Evolutionary conservation across 768 basidiomycete species (phyloP).

Genomic region (Pleurotus giganteus): DNA sequence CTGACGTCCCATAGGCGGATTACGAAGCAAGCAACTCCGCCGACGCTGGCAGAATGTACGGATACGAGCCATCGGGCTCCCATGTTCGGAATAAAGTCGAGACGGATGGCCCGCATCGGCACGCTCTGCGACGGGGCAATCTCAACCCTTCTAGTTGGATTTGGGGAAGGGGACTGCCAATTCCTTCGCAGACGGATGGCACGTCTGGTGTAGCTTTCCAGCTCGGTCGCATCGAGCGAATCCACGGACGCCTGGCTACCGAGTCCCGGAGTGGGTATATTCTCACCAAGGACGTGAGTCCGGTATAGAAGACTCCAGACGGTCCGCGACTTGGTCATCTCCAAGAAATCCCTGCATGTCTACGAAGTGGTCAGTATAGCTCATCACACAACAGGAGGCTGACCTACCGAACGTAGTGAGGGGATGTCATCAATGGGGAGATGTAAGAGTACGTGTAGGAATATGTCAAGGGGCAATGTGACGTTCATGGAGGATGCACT

Average conservation of each 20-base stretch:
- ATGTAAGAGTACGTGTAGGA: slow-evolving; percentile 39
- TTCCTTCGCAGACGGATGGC: slow-evolving; percentile 43
- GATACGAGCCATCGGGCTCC: slow-evolving; percentile 47
- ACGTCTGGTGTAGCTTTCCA: slow-evolving; percentile 40
- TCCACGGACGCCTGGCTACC: slow-evolving; percentile 24
- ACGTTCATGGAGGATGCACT: slow-evolving; percentile 13
- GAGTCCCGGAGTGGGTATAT: slow-evolving; percentile 48
- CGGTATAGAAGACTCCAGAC: slow-evolving; percentile 50
- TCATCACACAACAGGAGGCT: neutral
- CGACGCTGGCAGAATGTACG: slow-evolving; percentile 25
- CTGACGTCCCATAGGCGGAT: slow-evolving; percentile 61
- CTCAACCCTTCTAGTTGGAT: slow-evolving; percentile 22
- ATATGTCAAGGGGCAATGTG: slow-evolving; percentile 47
- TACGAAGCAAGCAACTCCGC: slow-evolving; percentile 24
- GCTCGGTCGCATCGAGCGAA: slow-evolving; percentile 34
- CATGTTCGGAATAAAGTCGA: slow-evolving; percentile 47
- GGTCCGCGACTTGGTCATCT: slow-evolving; percentile 42
- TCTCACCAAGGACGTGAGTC: slow-evolving; percentile 35
- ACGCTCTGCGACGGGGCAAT: slow-evolving; percentile 20
- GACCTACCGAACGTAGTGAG: slow-evolving; percentile 44
- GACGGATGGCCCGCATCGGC: slow-evolving; percentile 36
- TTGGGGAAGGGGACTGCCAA: slow-evolving; percentile 47
- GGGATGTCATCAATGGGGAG: slow-evolving; percentile 41
- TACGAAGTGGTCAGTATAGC: slow-evolving; percentile 19
- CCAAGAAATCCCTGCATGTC: slow-evolving; percentile 44